Evolutionary conservation across 2,329 filamentous ascomycete species (phyloP).

Genomic region (Knoxdaviesia proteae): DNA sequence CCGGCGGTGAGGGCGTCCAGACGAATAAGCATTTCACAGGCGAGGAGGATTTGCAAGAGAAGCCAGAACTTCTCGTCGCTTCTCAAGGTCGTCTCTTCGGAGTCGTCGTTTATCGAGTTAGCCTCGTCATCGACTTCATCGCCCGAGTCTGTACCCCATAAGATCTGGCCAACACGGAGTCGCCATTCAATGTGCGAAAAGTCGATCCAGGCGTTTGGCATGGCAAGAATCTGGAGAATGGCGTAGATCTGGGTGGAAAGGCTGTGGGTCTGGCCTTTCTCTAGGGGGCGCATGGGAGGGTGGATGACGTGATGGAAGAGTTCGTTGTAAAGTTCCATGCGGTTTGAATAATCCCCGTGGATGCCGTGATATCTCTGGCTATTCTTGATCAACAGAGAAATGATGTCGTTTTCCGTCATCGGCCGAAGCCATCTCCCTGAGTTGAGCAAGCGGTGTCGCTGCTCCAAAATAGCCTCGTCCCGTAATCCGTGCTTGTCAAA

Average conservation of each 20-base stretch:
- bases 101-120: conserved; percentile 21
- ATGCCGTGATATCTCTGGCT: conserved; percentile 31
- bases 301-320: conserved; percentile 39
- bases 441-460: conserved; percentile 34
- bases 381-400: conserved; percentile 37
- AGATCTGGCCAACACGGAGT: conserved; percentile 48
- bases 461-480: conserved; percentile 31
- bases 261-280: conserved; percentile 36
- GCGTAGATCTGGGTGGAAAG: conserved; percentile 50
- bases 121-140: conserved; percentile 31
- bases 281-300: conserved; percentile 32
- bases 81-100: conserved; percentile 25
- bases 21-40: conserved; percentile 43
- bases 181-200: conserved; percentile 58
- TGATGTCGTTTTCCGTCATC: conserved; percentile 33
- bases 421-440: conserved; percentile 31
- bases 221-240: conserved; percentile 41
- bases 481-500: conserved; percentile 33
- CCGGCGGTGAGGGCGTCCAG: conserved; percentile 42
- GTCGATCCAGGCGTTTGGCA: conserved; percentile 52
- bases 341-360: conserved; percentile 14
- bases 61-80: conserved; percentile 47
- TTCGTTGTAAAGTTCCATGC: conserved; percentile 38
- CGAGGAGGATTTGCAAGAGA: conserved; percentile 41
- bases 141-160: conserved; percentile 38